phyloP scores from a whole-genome alignment of 306 rosid genomes.

The Cicer chorassanicum region DNA sequence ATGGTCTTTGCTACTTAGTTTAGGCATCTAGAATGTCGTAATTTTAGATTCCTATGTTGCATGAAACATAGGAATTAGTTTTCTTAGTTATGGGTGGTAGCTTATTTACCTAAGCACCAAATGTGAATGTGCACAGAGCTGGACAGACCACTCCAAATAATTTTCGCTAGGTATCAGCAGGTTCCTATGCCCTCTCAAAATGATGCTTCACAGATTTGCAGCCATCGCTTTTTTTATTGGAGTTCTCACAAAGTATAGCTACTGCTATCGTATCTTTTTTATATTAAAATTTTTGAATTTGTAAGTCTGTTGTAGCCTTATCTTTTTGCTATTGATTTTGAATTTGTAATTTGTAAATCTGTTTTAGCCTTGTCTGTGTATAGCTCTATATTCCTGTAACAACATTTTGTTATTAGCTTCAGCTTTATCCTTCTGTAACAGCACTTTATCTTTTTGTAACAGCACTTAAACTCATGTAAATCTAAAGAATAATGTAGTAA shows the following conservation, averaged over 20 bases:
- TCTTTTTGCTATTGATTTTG: background rate
- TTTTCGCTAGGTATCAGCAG: background rate
- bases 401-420: background rate
- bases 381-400: background rate
- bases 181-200: background rate
- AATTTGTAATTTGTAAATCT: background rate
- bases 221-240: background rate
- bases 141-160: background rate
- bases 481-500: background rate
- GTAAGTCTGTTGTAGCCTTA: background rate
- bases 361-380: background rate
- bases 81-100: background rate
- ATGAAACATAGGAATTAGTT: background rate
- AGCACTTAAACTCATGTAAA: background rate
- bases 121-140: background rate
- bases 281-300: background rate
- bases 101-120: background rate
- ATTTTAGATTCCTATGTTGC: background rate
- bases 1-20: background rate
- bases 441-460: too few relatives aligned
- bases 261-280: background rate
- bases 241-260: background rate
- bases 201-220: background rate
- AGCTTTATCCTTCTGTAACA: background rate
- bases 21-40: background rate